A percentile compares a stretch with the other conserved stretches of the same genome.
Conservation (phyloP, 2,329 filamentous ascomycete species). For the Fusarium sarcochroum region DNA sequence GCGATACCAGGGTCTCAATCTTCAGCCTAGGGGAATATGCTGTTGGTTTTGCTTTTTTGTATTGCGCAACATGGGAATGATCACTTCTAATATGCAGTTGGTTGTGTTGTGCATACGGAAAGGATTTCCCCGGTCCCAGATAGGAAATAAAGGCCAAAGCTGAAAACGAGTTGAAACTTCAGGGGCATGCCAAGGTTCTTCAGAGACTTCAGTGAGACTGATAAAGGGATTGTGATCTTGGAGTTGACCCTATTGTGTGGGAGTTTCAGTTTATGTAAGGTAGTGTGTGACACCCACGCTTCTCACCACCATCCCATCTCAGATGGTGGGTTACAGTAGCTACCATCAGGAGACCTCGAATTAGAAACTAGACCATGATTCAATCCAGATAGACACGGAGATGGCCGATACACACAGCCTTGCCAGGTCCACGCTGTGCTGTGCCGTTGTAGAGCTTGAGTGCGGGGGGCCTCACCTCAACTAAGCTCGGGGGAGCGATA, state of each 20-base stretch:
- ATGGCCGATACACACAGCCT: conserved; percentile 21
- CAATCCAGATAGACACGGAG: conserved; percentile 17
- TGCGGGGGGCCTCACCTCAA: conserved; percentile 16
- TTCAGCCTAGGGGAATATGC: conserved; percentile 7
- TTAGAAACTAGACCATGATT: neutral
- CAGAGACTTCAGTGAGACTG: neutral
- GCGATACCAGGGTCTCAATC: conserved; percentile 4
- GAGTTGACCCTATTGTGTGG: neutral
- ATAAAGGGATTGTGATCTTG: neutral
- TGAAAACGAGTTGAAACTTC: conserved; percentile 21
- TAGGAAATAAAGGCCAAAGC: conserved; percentile 29
- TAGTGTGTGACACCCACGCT: conserved; percentile 23
- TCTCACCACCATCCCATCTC: conserved; percentile 19
- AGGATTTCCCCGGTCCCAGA: conserved; percentile 24
- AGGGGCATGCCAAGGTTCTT: neutral
- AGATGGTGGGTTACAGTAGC: conserved; percentile 19
- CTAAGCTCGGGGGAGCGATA: conserved; percentile 1
- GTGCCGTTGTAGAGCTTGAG: conserved; percentile 21
- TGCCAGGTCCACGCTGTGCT: conserved; percentile 13
- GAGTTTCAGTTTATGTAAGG: conserved; percentile 35
- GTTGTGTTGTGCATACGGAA: conserved; percentile 32
- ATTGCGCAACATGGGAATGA: neutral
- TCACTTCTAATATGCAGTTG: conserved; percentile 31
- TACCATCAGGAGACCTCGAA: neutral
- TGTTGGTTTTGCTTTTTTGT: conserved; percentile 17